Percentiles rank a stretch among this genome's conserved stretches.
Evolutionary conservation across 2,329 filamentous ascomycete species (phyloP).

Genomic region (Fusarium pseudonygamai): DNA sequence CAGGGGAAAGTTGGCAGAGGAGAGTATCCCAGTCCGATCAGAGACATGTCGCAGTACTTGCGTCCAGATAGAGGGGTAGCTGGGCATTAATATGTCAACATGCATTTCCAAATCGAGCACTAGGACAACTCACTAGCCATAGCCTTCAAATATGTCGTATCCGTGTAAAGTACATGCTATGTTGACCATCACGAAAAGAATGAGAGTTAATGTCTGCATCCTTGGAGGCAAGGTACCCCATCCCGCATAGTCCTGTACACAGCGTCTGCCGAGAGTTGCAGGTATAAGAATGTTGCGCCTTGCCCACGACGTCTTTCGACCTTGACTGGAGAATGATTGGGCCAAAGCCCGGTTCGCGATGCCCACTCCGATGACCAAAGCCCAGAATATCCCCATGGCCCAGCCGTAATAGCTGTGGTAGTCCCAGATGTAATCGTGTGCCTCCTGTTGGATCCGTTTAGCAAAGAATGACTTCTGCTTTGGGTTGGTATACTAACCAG

Average conservation of each 20-base stretch:
- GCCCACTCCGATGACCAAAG: background rate
- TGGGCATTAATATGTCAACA: constrained; percentile 15
- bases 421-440: constrained; percentile 5
- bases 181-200: background rate
- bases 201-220: background rate
- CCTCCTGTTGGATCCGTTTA: background rate
- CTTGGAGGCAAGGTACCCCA: constrained; percentile 10
- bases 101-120: fast-evolving
- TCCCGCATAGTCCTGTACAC: constrained; percentile 1
- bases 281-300: background rate
- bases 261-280: background rate
- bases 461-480: fast-evolving
- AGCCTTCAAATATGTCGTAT: constrained; percentile 12
- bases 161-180: constrained; percentile 3
- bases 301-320: background rate
- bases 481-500: background rate
- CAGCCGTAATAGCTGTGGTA: constrained; percentile 10
- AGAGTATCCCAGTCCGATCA: constrained; percentile 71
- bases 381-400: constrained; percentile 8
- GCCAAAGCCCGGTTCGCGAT: background rate
- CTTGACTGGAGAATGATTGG: fast-evolving
- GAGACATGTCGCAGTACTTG: constrained; percentile 64
- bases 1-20: constrained; percentile 70
- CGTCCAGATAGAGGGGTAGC: constrained; percentile 47
- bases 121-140: constrained; percentile 3